Evolutionary conservation across 2,329 filamentous ascomycete species (phyloP).

Genomic region (Gnomoniopsis smithogilvyi): DNA sequence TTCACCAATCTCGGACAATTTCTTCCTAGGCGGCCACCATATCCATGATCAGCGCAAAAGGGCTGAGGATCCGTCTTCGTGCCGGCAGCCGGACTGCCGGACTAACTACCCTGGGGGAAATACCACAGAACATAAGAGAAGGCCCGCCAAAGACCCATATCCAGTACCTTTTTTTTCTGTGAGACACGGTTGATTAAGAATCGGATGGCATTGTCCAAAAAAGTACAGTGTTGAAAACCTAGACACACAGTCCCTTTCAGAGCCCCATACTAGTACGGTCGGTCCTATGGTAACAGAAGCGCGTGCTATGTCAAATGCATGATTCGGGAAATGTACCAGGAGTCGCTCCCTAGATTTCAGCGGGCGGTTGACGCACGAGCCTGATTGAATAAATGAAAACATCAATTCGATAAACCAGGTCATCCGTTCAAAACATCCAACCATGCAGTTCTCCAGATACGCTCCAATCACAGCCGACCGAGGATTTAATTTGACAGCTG

Average conservation of each 20-base stretch:
- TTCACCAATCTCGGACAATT: too few relatives aligned
- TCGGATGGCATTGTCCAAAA: background rate
- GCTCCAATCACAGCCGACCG: background rate
- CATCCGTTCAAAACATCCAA: background rate
- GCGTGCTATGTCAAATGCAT: background rate
- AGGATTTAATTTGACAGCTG: background rate
- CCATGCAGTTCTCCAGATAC: background rate
- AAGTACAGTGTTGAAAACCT: background rate
- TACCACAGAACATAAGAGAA: background rate
- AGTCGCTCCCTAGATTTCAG: slow-evolving; percentile 4
- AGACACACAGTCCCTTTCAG: background rate
- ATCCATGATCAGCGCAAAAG: background rate
- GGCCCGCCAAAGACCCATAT: background rate
- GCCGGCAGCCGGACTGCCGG: background rate
- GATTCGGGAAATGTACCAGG: too few relatives aligned
- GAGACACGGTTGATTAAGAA: background rate
- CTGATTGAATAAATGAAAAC: background rate
- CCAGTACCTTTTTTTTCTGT: background rate
- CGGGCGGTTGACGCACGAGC: background rate
- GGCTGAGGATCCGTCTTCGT: slow-evolving; percentile 7
- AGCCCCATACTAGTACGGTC: background rate
- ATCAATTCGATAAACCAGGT: background rate
- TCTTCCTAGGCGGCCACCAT: too few relatives aligned
- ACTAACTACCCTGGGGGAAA: too few relatives aligned
- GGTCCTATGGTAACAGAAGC: too few relatives aligned